Evolutionary conservation across 768 basidiomycete genomes (phyloP).

Genomic region (Cystobasidium ongulense): DNA sequence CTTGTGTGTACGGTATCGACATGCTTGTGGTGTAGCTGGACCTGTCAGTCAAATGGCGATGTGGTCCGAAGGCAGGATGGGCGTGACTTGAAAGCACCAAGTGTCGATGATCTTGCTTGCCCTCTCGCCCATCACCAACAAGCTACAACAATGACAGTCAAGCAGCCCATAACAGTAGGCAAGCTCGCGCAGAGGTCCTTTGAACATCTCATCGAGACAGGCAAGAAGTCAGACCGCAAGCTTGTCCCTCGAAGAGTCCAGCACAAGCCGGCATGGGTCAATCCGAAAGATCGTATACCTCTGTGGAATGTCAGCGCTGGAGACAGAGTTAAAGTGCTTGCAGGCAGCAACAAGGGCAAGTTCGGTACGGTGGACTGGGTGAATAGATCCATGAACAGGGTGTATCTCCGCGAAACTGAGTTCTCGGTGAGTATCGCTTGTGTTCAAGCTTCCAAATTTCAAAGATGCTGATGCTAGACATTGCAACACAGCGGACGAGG

Average conservation of each 20-base stretch:
- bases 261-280: slow-evolving; percentile 33
- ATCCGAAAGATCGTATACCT: slow-evolving; percentile 40
- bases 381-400: slow-evolving; percentile 37
- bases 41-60: not conserved
- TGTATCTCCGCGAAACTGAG: slow-evolving; percentile 35
- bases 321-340: slow-evolving; percentile 38
- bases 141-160: not conserved
- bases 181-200: slow-evolving; percentile 36
- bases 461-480: not conserved
- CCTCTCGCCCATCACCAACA: not conserved
- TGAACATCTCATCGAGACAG: slow-evolving; percentile 30
- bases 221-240: slow-evolving; percentile 35
- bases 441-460: not conserved
- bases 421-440: slow-evolving; percentile 32
- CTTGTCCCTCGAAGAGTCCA: slow-evolving; percentile 38
- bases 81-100: not conserved
- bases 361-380: slow-evolving; percentile 35
- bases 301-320: slow-evolving; percentile 39
- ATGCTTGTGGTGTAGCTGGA: not conserved
- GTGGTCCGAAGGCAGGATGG: not conserved
- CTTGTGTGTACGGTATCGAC: not conserved
- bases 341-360: slow-evolving; percentile 35
- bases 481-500: slow-evolving; percentile 16
- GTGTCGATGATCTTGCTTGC: not conserved
- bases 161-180: not conserved